Evolutionary conservation across 75 land plant species (phyloP), one percentile per base, ranked within the genome.

Genomic region (Picea glauca): DNA sequence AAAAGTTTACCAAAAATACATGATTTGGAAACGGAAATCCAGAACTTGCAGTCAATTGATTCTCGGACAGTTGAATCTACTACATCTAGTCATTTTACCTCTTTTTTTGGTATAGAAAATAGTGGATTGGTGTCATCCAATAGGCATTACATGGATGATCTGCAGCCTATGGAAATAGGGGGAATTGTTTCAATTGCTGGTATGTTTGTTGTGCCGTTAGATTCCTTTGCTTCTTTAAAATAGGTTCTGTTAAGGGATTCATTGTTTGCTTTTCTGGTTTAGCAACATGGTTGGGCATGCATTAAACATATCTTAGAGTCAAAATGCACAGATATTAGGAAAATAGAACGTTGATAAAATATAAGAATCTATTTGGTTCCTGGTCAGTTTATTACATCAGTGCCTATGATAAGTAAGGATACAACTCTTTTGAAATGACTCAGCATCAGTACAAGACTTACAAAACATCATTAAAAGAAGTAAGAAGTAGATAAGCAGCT

Each of bases 11-110:
- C 66, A 61, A 80, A 74, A 38, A 87, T 85, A 59, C 88, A 87
- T 13, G 82, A 85, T 56, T 67, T 87, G 57, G 89, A 87, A 58
- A 58, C 74, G 43, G 81, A 87, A 66, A 57, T 87, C 35, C 82
- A 70, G 67, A 74, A 79, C 17, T 60, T 77, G 30, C 83, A 82
- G 65, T 30, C 76, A 58, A 30, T 75, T 14, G 59, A 75, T 57
- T 75, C 59, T 57, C 76, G 30, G 0, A 58, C 84, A 59, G 63
- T 70, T 58, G 75, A 35, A 15, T 76, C 65, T 76, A 62, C 20
- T 23, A 62, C 63, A 20, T 62, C 63, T 23, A 62, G 20, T 62
- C 23, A 9, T 23, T 62, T 62, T 20, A 76, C 43, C 64, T 58
- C 60, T 31, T 58, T 62, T 73, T 65, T 40, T 74, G 79, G 65